These are phyloP conservation scores for Podosphaera fusca DNA, from an alignment of 2,329 filamentous ascomycete species.

Conservation along the genomic window DNA sequence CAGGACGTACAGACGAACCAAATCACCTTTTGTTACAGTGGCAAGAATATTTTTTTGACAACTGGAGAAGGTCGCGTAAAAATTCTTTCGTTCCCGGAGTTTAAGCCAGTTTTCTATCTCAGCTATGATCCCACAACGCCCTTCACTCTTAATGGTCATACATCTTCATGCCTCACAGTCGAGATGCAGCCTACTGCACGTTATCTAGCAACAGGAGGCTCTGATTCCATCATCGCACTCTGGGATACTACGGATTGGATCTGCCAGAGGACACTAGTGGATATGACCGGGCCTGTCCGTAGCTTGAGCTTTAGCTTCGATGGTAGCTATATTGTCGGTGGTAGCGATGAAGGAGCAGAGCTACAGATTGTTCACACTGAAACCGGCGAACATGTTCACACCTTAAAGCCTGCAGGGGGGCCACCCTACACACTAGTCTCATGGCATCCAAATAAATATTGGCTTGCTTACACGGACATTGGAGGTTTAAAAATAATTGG, in stretches of 20 bases:
- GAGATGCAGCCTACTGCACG: constrained; percentile 48
- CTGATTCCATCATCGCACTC: constrained; percentile 50
- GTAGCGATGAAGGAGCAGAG: constrained; percentile 47
- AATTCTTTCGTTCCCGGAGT: constrained; percentile 43
- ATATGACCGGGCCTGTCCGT: constrained; percentile 45
- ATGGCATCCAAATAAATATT: constrained; percentile 56
- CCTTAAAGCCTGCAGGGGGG: constrained; percentile 37
- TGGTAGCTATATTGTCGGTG: constrained; percentile 49
- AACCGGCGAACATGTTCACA: constrained; percentile 49
- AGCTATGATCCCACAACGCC: constrained; percentile 23
- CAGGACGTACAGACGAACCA: constrained; percentile 47
- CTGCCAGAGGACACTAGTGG: constrained; percentile 46
- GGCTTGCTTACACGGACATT: constrained; percentile 48
- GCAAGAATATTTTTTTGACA: constrained; percentile 45
- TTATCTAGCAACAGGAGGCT: constrained; percentile 51
- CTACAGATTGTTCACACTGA: constrained; percentile 51
- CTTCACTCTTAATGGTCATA: constrained; percentile 48
- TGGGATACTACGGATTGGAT: constrained; percentile 65
- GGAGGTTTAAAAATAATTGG: constrained; percentile 38
- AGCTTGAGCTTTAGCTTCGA: constrained; percentile 57
- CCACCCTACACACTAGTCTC: constrained; percentile 38
- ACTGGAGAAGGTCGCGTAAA: constrained; percentile 48
- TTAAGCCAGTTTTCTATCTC: constrained; percentile 29
- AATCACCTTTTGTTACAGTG: constrained; percentile 51
- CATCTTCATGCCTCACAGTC: constrained; percentile 44